Conservation (phyloP, 1,284 basidiomycete species). For the Albatrellus sp. region DNA sequence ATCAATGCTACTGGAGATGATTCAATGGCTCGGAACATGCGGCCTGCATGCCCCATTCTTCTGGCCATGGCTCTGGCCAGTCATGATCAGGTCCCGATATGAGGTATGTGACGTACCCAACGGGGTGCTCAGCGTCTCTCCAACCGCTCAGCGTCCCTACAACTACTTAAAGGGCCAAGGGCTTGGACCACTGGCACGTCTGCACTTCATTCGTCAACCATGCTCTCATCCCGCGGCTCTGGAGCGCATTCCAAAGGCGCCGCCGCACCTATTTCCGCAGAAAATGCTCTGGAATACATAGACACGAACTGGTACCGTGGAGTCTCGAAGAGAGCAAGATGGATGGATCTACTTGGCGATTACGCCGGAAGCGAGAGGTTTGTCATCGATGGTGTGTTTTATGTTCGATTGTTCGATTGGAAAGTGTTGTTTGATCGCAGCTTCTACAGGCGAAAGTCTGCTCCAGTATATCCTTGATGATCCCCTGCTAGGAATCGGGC, state of each 20-base stretch:
- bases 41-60: too few species aligned
- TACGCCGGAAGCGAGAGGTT: conserved; percentile 60
- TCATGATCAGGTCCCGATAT: too few species aligned
- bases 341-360: conserved; percentile 63
- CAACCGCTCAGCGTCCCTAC: too few species aligned
- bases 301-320: conserved; percentile 27
- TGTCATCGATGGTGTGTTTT: conserved; percentile 41
- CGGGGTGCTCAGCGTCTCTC: too few species aligned
- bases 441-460: conserved; percentile 39
- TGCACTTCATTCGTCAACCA: background rate
- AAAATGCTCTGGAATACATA: conserved; percentile 17
- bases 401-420: background rate
- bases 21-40: too few species aligned
- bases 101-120: too few species aligned
- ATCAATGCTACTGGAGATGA: too few species aligned
- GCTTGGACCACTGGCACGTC: too few species aligned
- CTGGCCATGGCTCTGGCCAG: too few species aligned
- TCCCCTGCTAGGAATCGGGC: conserved; percentile 40
- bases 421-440: background rate
- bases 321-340: conserved; percentile 28
- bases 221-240: background rate
- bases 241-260: too few species aligned
- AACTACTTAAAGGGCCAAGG: too few species aligned
- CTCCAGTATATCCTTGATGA: conserved; percentile 46
- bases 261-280: conserved; percentile 1